These are phyloP conservation scores for Trichophyton mentagrophytes DNA, from an alignment of 2,329 filamentous ascomycete species.

Conservation along the genomic window DNA sequence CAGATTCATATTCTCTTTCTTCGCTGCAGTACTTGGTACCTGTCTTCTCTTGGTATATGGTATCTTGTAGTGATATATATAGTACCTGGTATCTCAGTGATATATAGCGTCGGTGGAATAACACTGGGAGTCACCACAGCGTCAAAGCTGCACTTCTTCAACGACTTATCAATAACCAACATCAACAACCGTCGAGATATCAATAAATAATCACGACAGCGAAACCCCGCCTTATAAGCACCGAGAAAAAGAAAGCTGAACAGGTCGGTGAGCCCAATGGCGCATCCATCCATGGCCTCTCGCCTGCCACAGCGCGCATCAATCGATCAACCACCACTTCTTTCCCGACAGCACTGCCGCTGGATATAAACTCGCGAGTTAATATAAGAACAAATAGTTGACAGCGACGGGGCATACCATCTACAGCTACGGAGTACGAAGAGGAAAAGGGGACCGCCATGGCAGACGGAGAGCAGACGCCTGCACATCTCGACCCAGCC, in stretches of 20 bases:
- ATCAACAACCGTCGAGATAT: background rate
- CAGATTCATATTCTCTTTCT: background rate
- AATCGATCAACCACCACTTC: background rate
- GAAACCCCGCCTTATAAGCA: background rate
- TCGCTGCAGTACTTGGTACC: background rate
- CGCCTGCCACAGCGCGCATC: background rate
- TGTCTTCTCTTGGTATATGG: background rate
- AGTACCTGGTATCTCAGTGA: no score
- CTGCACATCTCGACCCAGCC: slow-evolving; percentile 12
- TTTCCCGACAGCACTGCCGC: background rate
- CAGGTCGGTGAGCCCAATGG: background rate
- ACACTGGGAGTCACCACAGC: no score
- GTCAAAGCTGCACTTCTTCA: no score
- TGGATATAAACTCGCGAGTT: background rate
- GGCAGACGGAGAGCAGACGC: background rate
- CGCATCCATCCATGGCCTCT: background rate
- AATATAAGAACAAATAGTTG: no score
- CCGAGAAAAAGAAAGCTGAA: background rate
- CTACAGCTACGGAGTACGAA: no score
- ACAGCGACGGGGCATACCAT: no score
- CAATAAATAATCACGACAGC: background rate
- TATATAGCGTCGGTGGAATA: no score
- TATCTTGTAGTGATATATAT: no score
- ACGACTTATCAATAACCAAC: background rate
- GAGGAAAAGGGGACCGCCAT: background rate